Evolutionary conservation across 2,329 filamentous ascomycete species (phyloP), one percentile per base, ranked within the genome.

Genomic region (Tolypocladium ovalisporum): DNA sequence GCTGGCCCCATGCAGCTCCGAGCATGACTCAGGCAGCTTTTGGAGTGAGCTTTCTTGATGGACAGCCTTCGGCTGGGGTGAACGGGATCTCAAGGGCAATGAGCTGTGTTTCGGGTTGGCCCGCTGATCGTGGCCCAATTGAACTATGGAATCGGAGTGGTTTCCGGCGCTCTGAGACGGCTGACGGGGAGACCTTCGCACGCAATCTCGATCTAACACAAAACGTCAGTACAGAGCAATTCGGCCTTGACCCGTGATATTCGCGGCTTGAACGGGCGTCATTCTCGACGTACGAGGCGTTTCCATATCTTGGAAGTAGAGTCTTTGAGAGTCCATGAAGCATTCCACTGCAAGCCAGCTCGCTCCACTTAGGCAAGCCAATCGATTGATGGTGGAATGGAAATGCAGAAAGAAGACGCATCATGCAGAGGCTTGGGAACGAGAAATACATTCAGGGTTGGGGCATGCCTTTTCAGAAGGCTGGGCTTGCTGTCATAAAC

Each of bases 1-100:
- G 52, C 76, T 73, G 8, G 74, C 72, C 3, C 74, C 76, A 70
- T 79, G 76, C 35, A 76, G 67, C 58, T 79, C 76, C 54, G 70
- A 61, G 34, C 68, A 64, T 37, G 75, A 73, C 66, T 66, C 17
- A 12, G 73, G 72, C 37, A 73, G 75, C 22, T 75, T 73, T 1
- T 75, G 74, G 1, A 71, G 71, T 36, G 56, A 58, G 35, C 54
- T 35, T 4, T 10, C 32, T 22, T 40, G 62, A 66, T 70, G 59
- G n/a, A 37, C 59, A 61, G 65, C 57, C 22, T 71, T 69, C 32
- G 70, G 69, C 40, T 74, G 72, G 19, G 74, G 67, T 22, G 72
- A 72, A 32, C 65, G 61, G 19, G 69, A 71, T 24, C 57, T 62
- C 51, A 58, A 61, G 17, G 36, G 52, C 13, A 52, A 52, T 47